These are phyloP conservation scores for Vaccinium vitisidaea DNA, from an alignment of 148 eudicot species.

Conservation along the genomic window DNA sequence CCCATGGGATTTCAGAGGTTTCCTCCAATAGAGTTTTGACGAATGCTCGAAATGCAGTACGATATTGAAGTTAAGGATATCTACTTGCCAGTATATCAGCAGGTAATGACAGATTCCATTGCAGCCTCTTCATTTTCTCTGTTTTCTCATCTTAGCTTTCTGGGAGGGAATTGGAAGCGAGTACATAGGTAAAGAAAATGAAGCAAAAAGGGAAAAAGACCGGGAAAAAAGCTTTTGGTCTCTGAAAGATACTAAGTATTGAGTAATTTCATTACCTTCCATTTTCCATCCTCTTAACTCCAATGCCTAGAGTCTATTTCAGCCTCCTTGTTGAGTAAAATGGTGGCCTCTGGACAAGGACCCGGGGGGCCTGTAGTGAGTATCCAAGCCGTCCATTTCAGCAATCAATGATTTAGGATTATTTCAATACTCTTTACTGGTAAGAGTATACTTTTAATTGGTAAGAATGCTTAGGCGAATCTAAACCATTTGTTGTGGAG, in stretches of 20 bases:
- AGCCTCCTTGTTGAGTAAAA: not conserved
- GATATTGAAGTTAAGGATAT: not conserved
- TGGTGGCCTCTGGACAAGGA: not conserved
- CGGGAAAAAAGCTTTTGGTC: too few species aligned
- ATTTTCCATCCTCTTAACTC: too few species aligned
- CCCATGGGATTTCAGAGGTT: conserved; percentile 40
- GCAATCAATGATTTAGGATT: too few species aligned
- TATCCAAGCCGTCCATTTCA: too few species aligned
- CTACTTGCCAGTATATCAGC: not conserved
- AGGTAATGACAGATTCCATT: not conserved
- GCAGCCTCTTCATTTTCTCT: not conserved
- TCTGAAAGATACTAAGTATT: too few species aligned
- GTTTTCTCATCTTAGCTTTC: not conserved
- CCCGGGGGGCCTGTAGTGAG: too few species aligned
- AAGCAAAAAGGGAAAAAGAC: too few species aligned
- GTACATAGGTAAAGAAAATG: not conserved
- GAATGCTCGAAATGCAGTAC: conserved; percentile 8
- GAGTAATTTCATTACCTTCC: too few species aligned
- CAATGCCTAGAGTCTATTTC: not conserved
- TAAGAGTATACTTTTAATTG: too few species aligned
- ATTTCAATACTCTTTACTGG: too few species aligned
- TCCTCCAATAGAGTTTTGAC: conserved; percentile 11
- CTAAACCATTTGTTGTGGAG: too few species aligned
- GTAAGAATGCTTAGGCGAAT: too few species aligned
- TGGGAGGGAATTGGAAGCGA: not conserved